A percentile compares a stretch with the other conserved stretches of the same genome.
phyloP scores from a whole-genome alignment of 805 yeast species.

The Yarrowia porcina region DNA sequence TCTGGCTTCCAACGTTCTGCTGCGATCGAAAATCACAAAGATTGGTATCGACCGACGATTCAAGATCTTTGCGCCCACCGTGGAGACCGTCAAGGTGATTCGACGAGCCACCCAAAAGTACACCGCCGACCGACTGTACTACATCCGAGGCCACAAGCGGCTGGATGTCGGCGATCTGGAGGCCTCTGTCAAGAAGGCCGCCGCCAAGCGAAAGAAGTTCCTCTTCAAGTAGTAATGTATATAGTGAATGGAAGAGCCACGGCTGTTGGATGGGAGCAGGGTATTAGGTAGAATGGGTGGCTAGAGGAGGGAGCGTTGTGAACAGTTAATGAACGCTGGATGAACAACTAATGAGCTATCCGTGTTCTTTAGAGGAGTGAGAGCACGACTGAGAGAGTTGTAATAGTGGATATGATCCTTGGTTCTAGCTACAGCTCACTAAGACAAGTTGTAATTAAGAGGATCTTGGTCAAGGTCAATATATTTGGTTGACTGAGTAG shows the following conservation, averaged over 20 bases:
- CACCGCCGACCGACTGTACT: constrained; percentile 82
- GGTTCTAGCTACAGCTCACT: too few relatives aligned
- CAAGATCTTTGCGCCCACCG: constrained; percentile 74
- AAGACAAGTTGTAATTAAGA: too few relatives aligned
- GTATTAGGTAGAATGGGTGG: too few relatives aligned
- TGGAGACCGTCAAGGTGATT: constrained; percentile 72
- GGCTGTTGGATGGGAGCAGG: too few relatives aligned
- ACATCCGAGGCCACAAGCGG: constrained; percentile 61
- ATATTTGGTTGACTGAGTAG: too few relatives aligned
- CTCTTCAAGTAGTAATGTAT: constrained; percentile 25
- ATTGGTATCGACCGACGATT: constrained; percentile 83
- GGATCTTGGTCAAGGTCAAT: too few relatives aligned
- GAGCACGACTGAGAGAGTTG: too few relatives aligned
- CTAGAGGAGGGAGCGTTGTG: neutral
- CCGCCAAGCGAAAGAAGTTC: constrained; percentile 27
- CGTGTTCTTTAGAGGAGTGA: too few relatives aligned
- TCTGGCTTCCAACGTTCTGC: constrained; percentile 67
- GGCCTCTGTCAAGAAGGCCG: constrained; percentile 34
- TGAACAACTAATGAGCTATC: too few relatives aligned
- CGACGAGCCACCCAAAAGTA: constrained; percentile 69
- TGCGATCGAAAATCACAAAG: constrained; percentile 78
- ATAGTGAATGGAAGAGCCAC: constrained; percentile 23
- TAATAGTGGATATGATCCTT: too few relatives aligned
- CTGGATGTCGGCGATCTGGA: constrained; percentile 39
- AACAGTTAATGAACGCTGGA: neutral